Base-by-base conservation (phyloP, 129 eudicot genomes). In the Solidago caesia region DNA sequence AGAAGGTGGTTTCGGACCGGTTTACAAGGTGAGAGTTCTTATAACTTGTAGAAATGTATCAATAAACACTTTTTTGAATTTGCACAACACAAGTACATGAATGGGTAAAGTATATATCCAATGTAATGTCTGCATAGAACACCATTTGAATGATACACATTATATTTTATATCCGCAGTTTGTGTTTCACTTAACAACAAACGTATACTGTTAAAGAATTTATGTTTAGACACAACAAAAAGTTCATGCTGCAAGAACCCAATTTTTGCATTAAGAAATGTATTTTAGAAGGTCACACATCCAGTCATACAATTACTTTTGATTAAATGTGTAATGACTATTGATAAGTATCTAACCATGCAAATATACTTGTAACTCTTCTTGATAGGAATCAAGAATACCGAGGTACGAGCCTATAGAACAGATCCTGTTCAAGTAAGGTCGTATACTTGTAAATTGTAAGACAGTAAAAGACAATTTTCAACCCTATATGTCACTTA, bases 391-490 rank as follows among this genome's bases (percentile, higher is more conserved):
- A 27, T 27, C 47, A 70, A 70, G 74, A 51, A 84, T 84, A 80
- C 91, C 84, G 85, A 88, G 86, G 97, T 86, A 88, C 85, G 90
- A 86, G 74, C 69, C 82, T 79, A 72, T 72, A 79, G 69, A 79
- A 79, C 78, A 72, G 74, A 78, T 90, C 91, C 81, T 90, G 91
- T 90, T 87, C 97, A 90, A 90, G 88, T 90, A 90, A 90, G 94
- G 39, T 33, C 39, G 41, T 44, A 21, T 21, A 21, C 21, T 21
- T 21, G 21, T 21, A 21, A 21, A 21, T 21, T 21, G 21, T 21
- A 21, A 21, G 21, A 21, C 0, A 21, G 21, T 21, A 21, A 21
- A 21, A 21, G 21, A 21, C 21, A 21, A 21, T 21, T 21, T 21
- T 21, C 21, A 21, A 21, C 21, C 21, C 21, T 21, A 21, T 21